A percentile compares a stretch with the other conserved stretches of the same genome.
These are phyloP conservation scores for Triglochin maritima DNA, from an alignment of 106 monocot genomes.

Conservation along the genomic window DNA sequence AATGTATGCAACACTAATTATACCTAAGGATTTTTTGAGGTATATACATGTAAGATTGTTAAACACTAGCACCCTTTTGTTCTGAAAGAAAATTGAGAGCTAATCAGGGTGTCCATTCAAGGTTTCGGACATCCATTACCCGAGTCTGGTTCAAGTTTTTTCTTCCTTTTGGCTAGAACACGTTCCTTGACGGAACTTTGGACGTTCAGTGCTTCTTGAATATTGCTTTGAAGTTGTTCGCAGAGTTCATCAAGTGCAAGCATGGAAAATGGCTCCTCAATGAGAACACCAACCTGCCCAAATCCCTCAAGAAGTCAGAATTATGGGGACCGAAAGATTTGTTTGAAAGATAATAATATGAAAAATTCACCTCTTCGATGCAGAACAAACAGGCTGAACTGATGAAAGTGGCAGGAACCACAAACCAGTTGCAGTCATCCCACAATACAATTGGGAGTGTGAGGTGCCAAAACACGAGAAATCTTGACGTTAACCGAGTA, in stretches of 20 bases:
- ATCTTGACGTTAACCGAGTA: slow-evolving; percentile 86
- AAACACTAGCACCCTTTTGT: too few relatives aligned
- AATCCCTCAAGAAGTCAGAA: background rate
- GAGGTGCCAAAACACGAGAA: slow-evolving; percentile 96
- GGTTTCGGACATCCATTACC: slow-evolving; percentile 30
- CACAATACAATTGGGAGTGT: slow-evolving; percentile 89
- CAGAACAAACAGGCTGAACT: slow-evolving; percentile 91
- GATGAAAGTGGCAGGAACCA: slow-evolving; percentile 90
- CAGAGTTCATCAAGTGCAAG: slow-evolving; percentile 70
- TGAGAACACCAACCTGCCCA: slow-evolving; percentile 89
- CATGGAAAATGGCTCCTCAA: slow-evolving; percentile 92
- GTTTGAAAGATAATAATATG: background rate
- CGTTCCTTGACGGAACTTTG: slow-evolving; percentile 30
- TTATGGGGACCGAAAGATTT: background rate
- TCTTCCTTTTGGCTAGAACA: slow-evolving; percentile 37
- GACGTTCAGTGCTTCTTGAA: slow-evolving; percentile 45
- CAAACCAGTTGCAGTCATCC: slow-evolving; percentile 98
- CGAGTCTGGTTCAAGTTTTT: slow-evolving; percentile 10
- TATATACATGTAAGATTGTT: too few relatives aligned
- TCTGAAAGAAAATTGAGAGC: too few relatives aligned
- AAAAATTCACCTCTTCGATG: slow-evolving; percentile 68
- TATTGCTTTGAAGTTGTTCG: slow-evolving; percentile 46
- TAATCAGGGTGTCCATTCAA: background rate
- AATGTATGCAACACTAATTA: too few relatives aligned
- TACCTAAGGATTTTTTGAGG: too few relatives aligned